phyloP scores from a whole-genome alignment of 2,329 filamentous ascomycete species.

The Xylaria sp. region DNA sequence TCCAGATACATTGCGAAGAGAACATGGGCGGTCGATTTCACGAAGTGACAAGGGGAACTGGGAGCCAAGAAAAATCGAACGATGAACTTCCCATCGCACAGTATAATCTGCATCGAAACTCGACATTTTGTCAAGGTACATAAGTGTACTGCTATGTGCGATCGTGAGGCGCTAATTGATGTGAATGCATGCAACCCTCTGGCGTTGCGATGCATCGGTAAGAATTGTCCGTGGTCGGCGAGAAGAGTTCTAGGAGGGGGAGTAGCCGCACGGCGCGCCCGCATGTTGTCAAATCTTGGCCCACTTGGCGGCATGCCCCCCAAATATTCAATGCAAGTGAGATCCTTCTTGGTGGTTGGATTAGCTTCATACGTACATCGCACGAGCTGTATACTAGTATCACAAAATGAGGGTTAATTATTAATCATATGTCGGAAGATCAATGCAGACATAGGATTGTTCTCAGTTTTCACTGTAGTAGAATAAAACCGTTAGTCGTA shows the following conservation, averaged over 20 bases:
- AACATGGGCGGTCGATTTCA: neutral
- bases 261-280: neutral
- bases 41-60: neutral
- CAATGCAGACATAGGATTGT: neutral
- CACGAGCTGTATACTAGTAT: too few species aligned
- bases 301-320: too few species aligned
- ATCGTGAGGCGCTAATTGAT: neutral
- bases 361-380: too few species aligned
- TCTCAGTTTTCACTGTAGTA: neutral
- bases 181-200: neutral
- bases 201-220: constrained; percentile 3
- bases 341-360: neutral
- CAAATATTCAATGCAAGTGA: neutral
- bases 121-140: neutral
- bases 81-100: neutral
- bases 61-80: neutral
- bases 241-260: neutral
- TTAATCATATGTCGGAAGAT: neutral
- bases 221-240: neutral
- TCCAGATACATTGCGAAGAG: neutral
- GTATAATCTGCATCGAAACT: neutral
- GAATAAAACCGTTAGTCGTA: neutral
- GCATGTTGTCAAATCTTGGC: neutral
- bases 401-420: too few species aligned
- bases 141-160: neutral